These are phyloP conservation scores for Thermoascus crustaceus DNA, from an alignment of 2,329 filamentous ascomycete genomes.

Conservation along the genomic window DNA sequence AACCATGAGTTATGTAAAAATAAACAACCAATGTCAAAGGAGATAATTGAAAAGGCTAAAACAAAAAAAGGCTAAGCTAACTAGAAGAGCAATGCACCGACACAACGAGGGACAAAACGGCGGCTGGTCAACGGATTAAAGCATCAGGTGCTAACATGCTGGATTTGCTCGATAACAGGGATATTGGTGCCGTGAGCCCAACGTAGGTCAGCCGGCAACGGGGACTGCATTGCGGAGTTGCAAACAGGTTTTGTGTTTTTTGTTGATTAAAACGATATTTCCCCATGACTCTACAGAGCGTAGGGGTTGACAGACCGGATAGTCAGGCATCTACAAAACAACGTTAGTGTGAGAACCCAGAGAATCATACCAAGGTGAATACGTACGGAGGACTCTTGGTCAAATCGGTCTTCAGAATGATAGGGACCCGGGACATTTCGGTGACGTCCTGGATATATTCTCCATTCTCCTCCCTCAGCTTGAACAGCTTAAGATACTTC, in stretches of 20 bases:
- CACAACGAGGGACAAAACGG: conserved; percentile 1
- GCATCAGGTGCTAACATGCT: neutral
- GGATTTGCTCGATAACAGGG: neutral
- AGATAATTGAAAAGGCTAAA: conserved; percentile 5
- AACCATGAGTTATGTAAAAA: conserved; percentile 5
- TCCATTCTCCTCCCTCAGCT: conserved; percentile 80
- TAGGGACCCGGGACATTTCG: conserved; percentile 95
- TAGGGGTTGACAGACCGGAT: conserved; percentile 46
- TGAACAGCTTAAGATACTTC: conserved; percentile 87
- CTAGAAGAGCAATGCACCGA: conserved; percentile 4
- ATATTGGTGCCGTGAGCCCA: neutral
- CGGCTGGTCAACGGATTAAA: conserved; percentile 4
- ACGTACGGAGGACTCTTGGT: conserved; percentile 99
- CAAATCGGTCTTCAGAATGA: conserved; percentile 96
- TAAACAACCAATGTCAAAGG: conserved; percentile 8
- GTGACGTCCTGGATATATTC: conserved; percentile 97
- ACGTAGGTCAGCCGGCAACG: neutral
- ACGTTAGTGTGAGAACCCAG: conserved; percentile 14
- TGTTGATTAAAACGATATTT: neutral
- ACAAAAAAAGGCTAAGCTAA: conserved; percentile 5
- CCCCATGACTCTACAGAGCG: conserved; percentile 34
- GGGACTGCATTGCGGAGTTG: neutral
- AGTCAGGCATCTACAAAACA: conserved; percentile 35
- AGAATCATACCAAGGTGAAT: conserved; percentile 3
- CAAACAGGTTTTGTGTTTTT: neutral